phyloP scores from a whole-genome alignment of 768 basidiomycete species.

The Tremella mesenterica region DNA sequence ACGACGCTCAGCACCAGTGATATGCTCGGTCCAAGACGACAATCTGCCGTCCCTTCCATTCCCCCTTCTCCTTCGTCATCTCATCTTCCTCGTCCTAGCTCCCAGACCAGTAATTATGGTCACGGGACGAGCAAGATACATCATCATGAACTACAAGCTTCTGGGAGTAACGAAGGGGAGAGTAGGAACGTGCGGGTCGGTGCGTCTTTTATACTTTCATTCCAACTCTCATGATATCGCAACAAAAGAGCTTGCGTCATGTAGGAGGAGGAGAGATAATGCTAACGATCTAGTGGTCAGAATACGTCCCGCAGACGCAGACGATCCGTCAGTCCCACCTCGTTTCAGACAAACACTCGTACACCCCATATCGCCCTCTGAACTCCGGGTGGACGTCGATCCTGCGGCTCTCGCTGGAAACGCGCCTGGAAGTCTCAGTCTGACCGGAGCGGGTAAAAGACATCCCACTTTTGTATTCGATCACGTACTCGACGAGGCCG shows the following conservation, averaged over 20 bases:
- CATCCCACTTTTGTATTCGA: conserved; percentile 76
- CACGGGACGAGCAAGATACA: not conserved
- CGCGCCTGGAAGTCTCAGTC: conserved; percentile 1
- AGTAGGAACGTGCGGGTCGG: conserved; percentile 30
- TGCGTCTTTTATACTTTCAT: conserved; percentile 7
- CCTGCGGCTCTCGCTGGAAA: conserved; percentile 26
- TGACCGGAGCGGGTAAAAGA: conserved; percentile 8
- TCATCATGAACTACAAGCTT: not conserved
- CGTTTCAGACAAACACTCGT: conserved; percentile 88
- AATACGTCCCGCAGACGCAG: conserved; percentile 75
- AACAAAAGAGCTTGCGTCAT: no score
- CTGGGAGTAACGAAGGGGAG: conserved; percentile 6
- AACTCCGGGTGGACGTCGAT: conserved; percentile 71
- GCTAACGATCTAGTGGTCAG: conserved; percentile 57
- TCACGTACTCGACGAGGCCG: conserved; percentile 78
- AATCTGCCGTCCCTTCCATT: not conserved
- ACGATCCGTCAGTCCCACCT: conserved; percentile 82
- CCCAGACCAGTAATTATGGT: not conserved
- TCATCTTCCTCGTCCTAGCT: conserved; percentile 3
- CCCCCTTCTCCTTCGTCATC: conserved; percentile 1
- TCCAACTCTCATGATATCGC: not conserved
- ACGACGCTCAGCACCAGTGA: no score
- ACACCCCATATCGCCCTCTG: conserved; percentile 62
- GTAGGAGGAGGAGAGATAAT: not conserved
- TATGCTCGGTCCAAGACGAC: conserved; percentile 2